These are phyloP conservation scores for Tylopilus subfusipes DNA, from an alignment of 768 basidiomycete genomes.

Conservation along the genomic window DNA sequence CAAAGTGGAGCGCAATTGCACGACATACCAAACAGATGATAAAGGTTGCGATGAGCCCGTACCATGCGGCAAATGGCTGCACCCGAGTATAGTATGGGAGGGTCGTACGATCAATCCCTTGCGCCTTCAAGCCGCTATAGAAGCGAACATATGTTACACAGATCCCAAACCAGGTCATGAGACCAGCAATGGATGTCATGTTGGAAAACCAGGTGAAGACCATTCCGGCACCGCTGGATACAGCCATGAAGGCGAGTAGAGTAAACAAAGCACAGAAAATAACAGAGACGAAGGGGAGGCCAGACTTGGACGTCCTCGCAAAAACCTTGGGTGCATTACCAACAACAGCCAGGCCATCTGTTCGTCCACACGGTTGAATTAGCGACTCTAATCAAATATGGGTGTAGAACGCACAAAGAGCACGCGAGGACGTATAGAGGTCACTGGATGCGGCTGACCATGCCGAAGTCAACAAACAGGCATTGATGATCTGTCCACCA, in stretches of 20 bases:
- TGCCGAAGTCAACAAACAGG: conserved; percentile 80
- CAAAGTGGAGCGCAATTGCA: neutral
- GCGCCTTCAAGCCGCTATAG: conserved; percentile 74
- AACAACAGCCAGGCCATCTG: conserved; percentile 75
- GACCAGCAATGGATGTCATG: conserved; percentile 65
- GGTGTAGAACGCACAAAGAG: conserved; percentile 59
- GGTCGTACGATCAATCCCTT: conserved; percentile 67
- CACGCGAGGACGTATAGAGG: conserved; percentile 84
- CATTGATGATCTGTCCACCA: conserved; percentile 63
- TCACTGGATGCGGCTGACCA: conserved; percentile 92
- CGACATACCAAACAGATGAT: conserved; percentile 60
- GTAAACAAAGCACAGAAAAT: conserved; percentile 65
- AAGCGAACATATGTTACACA: conserved; percentile 77
- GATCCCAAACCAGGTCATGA: conserved; percentile 83
- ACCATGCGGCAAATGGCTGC: conserved; percentile 75
- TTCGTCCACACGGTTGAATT: neutral
- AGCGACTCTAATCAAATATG: neutral
- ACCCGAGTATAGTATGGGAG: conserved; percentile 69
- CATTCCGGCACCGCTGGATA: conserved; percentile 56
- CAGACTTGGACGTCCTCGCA: conserved; percentile 58
- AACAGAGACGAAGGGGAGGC: conserved; percentile 75
- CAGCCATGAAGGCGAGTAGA: conserved; percentile 78
- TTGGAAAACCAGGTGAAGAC: conserved; percentile 83
- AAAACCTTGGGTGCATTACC: conserved; percentile 86
- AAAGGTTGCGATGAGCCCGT: conserved; percentile 32